These are phyloP conservation scores for Fusarium annulatum DNA, from an alignment of 2,329 filamentous ascomycete species.

Conservation along the genomic window DNA sequence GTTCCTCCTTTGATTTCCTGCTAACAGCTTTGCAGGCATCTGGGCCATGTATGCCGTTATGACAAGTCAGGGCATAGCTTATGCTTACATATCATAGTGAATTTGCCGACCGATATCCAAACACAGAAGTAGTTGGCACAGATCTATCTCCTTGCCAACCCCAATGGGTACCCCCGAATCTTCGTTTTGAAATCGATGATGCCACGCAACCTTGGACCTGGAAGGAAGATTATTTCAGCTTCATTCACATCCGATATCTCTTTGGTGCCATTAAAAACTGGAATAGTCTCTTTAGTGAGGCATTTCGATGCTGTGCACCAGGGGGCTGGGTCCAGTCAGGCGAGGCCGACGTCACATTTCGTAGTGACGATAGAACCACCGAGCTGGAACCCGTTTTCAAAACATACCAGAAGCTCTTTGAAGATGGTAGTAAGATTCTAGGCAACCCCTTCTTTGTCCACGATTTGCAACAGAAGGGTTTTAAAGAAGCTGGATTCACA, in stretches of 20 bases:
- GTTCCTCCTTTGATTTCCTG: accelerated
- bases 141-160: conserved; percentile 1
- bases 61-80: accelerated
- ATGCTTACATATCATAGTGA: not conserved
- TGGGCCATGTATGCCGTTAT: not conserved
- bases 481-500: not conserved
- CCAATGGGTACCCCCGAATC: not conserved
- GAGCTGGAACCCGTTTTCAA: not conserved
- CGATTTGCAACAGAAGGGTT: not conserved
- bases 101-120: conserved; percentile 1
- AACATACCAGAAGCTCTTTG: not conserved
- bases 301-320: not conserved
- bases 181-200: not conserved
- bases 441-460: not conserved
- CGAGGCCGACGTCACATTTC: not conserved
- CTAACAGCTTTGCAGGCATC: not conserved
- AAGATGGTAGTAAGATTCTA: not conserved
- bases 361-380: not conserved
- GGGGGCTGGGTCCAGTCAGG: not conserved
- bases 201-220: not conserved
- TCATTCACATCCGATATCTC: not conserved
- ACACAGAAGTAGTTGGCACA: not conserved
- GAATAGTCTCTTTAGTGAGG: not conserved
- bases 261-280: not conserved
- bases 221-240: not conserved